A percentile compares a stretch with the other conserved stretches of the same genome.
Evolutionary conservation across 164 flowering plant species (phyloP).

Genomic region (Kingdonia uniflora): DNA sequence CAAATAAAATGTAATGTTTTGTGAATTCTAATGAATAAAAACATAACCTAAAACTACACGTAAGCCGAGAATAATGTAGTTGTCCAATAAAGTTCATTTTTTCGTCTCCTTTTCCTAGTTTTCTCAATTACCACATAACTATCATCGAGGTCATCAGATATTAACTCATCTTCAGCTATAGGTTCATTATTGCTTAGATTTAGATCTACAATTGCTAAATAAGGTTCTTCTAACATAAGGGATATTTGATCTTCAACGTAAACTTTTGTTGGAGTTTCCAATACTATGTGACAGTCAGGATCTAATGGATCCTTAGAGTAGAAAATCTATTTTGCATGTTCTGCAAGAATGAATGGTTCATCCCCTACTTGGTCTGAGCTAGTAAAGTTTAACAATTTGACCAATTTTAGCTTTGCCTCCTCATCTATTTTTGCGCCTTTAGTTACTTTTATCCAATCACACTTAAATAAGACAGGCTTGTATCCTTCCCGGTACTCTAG

Average conservation of each 20-base stretch:
- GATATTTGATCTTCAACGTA: not conserved
- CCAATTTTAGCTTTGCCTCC: not conserved
- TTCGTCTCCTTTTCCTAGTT: no score
- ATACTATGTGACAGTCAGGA: not conserved
- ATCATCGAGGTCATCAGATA: no score
- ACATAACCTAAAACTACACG: no score
- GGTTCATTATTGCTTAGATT: no score
- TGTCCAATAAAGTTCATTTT: no score
- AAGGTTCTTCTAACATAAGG: no score
- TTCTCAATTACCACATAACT: no score
- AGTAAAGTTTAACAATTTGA: not conserved
- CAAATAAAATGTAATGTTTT: no score
- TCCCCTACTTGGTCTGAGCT: not conserved
- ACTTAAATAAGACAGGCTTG: not conserved
- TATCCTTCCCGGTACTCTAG: not conserved
- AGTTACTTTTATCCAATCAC: not conserved
- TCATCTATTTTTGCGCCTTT: not conserved
- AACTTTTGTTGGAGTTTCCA: not conserved
- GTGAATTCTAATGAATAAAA: no score
- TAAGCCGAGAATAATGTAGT: no score
- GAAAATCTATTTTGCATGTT: not conserved
- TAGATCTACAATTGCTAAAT: no score
- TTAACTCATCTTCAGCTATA: no score
- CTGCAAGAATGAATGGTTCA: not conserved
- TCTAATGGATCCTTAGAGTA: not conserved